Conservation (phyloP, 306 rosid species). For the Albizia julibrissin region DNA sequence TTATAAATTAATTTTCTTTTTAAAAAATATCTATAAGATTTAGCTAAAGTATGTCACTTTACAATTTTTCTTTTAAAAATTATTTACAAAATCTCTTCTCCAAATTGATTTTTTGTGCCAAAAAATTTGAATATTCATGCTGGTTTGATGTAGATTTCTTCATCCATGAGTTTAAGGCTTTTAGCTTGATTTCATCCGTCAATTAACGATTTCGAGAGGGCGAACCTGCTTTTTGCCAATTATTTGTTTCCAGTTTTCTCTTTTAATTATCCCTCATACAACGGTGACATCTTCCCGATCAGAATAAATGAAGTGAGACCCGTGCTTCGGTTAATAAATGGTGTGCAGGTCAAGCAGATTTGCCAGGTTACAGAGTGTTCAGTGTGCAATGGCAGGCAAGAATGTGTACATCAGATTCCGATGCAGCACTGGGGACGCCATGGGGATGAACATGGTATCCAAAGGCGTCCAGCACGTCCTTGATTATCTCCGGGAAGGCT, state of each 20-base stretch:
- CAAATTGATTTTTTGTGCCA: background rate
- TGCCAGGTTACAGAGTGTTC: slow-evolving; percentile 61
- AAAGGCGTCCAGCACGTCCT: slow-evolving; percentile 90
- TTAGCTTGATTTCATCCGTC: background rate
- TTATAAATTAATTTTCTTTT: no score
- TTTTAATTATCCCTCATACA: background rate
- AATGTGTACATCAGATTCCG: slow-evolving; percentile 73
- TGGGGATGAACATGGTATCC: slow-evolving; percentile 99
- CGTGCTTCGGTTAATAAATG: background rate
- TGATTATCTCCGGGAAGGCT: slow-evolving; percentile 63
- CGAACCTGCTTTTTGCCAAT: background rate
- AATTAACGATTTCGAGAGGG: background rate
- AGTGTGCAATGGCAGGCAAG: slow-evolving; percentile 72
- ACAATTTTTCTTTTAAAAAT: no score
- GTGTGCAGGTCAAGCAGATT: slow-evolving; percentile 78
- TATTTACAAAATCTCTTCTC: no score
- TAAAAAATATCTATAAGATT: no score
- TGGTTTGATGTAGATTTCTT: background rate
- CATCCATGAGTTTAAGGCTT: background rate
- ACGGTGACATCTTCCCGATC: background rate
- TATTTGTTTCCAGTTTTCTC: background rate
- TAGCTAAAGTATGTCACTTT: no score
- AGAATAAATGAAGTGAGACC: background rate
- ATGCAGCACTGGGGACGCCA: slow-evolving; percentile 90
- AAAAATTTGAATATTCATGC: background rate